Evolutionary conservation across 495 filamentous ascomycete genomes (phyloP).

Genomic region (Symbiotaphrina buchneri): DNA sequence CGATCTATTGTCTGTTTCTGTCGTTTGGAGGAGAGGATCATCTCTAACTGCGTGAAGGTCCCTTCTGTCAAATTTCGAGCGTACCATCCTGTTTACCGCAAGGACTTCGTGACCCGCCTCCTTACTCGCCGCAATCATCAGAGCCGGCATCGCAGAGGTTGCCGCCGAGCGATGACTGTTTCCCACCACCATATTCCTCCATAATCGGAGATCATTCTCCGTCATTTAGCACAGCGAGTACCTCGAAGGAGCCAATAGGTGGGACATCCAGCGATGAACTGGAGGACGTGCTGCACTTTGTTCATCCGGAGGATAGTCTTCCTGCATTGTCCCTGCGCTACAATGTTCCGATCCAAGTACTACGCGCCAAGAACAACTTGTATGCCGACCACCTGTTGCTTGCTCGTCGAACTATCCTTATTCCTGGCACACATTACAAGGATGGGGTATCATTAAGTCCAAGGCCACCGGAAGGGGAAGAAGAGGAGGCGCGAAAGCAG

Average conservation of each 20-base stretch:
- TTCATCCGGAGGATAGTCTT: slow-evolving; percentile 42
- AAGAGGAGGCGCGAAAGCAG: slow-evolving; percentile 37
- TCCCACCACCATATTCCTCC: slow-evolving; percentile 17
- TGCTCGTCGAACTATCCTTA: slow-evolving; percentile 39
- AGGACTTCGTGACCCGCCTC: slow-evolving; percentile 30
- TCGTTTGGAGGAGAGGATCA: slow-evolving; percentile 1
- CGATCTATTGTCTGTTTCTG: slow-evolving; percentile 32
- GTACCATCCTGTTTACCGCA: slow-evolving; percentile 23
- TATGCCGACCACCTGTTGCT: slow-evolving; percentile 39
- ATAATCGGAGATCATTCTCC: slow-evolving; percentile 6
- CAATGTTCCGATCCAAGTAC: slow-evolving; percentile 26
- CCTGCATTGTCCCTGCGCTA: slow-evolving; percentile 44
- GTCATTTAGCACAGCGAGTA: too few relatives aligned
- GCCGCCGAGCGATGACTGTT: too few relatives aligned
- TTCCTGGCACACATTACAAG: slow-evolving; percentile 41
- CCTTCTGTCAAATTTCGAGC: slow-evolving; percentile 29
- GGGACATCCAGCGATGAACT: slow-evolving; percentile 9
- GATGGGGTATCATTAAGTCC: slow-evolving; percentile 39
- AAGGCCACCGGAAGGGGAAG: slow-evolving; percentile 40
- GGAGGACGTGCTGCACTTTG: slow-evolving; percentile 43
- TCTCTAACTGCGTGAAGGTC: slow-evolving; percentile 11
- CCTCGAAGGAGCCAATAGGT: slow-evolving; percentile 8
- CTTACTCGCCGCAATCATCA: slow-evolving; percentile 22
- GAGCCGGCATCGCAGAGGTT: slow-evolving; percentile 10
- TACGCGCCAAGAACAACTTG: slow-evolving; percentile 38